Evolutionary conservation across 148 eudicot species (phyloP), one percentile per base, ranked within the genome.

Genomic region (Nyssa sinensis): DNA sequence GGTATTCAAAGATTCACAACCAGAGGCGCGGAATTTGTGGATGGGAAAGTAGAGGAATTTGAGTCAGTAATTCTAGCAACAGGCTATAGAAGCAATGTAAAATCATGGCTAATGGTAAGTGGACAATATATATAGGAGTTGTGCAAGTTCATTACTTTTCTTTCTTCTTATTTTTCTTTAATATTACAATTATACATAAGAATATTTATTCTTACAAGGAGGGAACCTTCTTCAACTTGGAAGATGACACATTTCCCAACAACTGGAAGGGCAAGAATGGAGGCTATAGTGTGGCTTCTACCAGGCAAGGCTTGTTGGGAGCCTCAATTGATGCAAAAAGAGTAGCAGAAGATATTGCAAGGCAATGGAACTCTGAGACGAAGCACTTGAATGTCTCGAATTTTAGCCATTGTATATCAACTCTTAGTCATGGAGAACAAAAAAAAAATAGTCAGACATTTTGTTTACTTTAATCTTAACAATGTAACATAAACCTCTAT

Each of bases 21-120:
- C 31, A 47, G 70, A 64, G 74, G 79, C 24, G 81, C 55, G 19
- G 77, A 78, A 25, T 78, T 78, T 67, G 49, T 34, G 64, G 76
- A 66, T 58, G 81, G 81, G 55, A 73, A 53, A 78, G 70, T 28
- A 72, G 58, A 62, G 32, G 67, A 67, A 33, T 66, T 58, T 61
- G 72, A 72, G 4, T 72, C 76, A 1, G 53, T 78, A 28, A 61
- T 78, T 49, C 75, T 78, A 32, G 77, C 81, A 67, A 78, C 81
- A 30, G 81, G 81, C 13, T 72, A 57, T 35, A 66, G 68, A 73
- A 72, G 77, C 72, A 78, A 73, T 25, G 73, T 66, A 66, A 34
- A 60, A 47, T 66, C 81, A 30, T 72, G 81, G 81, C 68, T 78
- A 67, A 72, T 58, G 68, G 81, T 78, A 78, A 70, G 7, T 7